Conservation (phyloP, 75 land plant species). For the Cunninghamia lanceolata region DNA sequence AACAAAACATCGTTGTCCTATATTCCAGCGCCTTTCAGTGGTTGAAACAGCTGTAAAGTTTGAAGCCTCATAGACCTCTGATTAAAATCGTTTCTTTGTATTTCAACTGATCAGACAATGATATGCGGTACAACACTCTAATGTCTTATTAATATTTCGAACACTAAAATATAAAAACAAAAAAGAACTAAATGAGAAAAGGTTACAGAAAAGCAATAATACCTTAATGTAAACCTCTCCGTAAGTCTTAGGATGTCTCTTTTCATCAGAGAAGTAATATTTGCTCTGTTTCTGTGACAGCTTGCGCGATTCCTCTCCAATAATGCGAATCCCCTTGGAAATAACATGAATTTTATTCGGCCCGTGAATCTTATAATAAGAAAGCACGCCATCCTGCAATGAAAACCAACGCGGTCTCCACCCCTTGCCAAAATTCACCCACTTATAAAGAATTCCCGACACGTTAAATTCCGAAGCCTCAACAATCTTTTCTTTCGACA, state of each 20-base stretch:
- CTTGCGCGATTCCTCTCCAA: constrained; percentile 82
- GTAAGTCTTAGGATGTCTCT: constrained; percentile 16
- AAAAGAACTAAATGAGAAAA: background rate
- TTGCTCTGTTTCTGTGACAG: constrained; percentile 43
- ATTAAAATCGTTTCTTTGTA: background rate
- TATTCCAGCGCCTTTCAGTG: background rate
- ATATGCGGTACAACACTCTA: background rate
- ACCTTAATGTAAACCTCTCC: constrained; percentile 46
- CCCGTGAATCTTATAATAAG: constrained; percentile 97
- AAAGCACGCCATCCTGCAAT: constrained; percentile 90
- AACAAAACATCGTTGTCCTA: background rate
- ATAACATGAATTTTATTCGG: constrained; percentile 79
- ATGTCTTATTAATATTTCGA: background rate
- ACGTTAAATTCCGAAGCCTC: constrained; percentile 18
- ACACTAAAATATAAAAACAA: background rate
- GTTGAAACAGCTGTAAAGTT: background rate
- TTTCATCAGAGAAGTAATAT: background rate
- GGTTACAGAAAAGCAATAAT: background rate
- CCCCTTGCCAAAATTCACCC: constrained; percentile 98
- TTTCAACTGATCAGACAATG: background rate
- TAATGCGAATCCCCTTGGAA: constrained; percentile 50
- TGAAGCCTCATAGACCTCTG: background rate
- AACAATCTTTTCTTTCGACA: background rate
- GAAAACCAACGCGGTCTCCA: constrained; percentile 98
- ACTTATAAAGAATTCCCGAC: constrained; percentile 84